A percentile compares a stretch with the other conserved stretches of the same genome.
Evolutionary conservation across 164 flowering plant species (phyloP).

Genomic region (Sextonia rubra): DNA sequence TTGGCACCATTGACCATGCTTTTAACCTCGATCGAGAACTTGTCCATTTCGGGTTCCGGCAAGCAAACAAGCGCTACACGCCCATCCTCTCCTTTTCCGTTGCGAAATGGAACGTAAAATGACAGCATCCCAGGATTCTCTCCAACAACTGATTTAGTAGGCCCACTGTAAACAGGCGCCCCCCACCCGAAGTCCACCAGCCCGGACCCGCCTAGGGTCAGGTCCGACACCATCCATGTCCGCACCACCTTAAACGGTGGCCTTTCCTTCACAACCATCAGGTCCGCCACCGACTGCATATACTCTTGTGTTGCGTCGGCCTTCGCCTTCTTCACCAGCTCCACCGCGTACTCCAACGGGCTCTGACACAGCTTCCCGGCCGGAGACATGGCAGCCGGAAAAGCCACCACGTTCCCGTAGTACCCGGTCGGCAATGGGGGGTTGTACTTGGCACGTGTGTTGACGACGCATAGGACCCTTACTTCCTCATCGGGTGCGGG

Average conservation of each 20-base stretch:
- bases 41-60: slow-evolving; percentile 49
- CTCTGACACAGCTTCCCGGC: slow-evolving; percentile 16
- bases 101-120: slow-evolving; percentile 30
- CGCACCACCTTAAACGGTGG: slow-evolving; percentile 31
- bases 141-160: slow-evolving; percentile 40
- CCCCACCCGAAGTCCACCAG: slow-evolving; percentile 73
- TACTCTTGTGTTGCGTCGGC: slow-evolving; percentile 26
- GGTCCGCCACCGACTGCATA: slow-evolving; percentile 26
- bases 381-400: slow-evolving; percentile 13
- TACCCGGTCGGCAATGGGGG: slow-evolving; percentile 21
- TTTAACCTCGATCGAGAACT: slow-evolving; percentile 38
- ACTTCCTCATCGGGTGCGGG: slow-evolving; percentile 23
- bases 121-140: slow-evolving; percentile 41
- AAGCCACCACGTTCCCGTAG: slow-evolving; percentile 26
- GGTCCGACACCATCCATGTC: slow-evolving; percentile 44
- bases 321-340: slow-evolving; percentile 23
- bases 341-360: slow-evolving; percentile 24
- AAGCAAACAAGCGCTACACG: slow-evolving; percentile 46
- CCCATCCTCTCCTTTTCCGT: slow-evolving; percentile 42
- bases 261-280: slow-evolving; percentile 29
- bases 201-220: slow-evolving; percentile 39
- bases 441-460: slow-evolving; percentile 12
- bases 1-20: slow-evolving; percentile 21
- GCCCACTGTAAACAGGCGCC: slow-evolving; percentile 41
- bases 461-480: slow-evolving; percentile 17